Evolutionary conservation across 805 yeast species (phyloP), one percentile per base, ranked within the genome.

Genomic region (Zygoascus tannicola): DNA sequence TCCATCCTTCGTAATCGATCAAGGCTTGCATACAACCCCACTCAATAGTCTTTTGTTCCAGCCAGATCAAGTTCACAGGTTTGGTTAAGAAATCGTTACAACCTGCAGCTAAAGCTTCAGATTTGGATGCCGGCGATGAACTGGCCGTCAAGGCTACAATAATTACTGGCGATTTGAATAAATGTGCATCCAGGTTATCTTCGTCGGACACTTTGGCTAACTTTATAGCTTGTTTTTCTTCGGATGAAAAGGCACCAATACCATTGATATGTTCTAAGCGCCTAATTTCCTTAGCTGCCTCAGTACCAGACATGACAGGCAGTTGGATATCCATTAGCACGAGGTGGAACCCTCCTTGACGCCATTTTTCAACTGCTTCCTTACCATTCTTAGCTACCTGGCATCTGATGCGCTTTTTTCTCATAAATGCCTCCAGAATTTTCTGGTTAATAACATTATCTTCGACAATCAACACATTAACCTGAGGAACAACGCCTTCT

Each of bases 21-120:
- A 90, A 67, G 0, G 97, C 97, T 65, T 90, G 98, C 97, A 90
- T 90, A 63, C 97, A 90, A 0, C 98, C 97, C 97, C 97, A 92
- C 63, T 90, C 97, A 33, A 58, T 53, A 32, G 92, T 84, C 64
- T 92, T 92, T 57, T 85, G 85, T 56, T 87, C 85, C 38, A 92
- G 69, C 99, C 99, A 92, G 40, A 78, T 85, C 53, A 90, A 69
- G 54, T 87, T 90, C 5, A 92, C 97, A 0, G 99, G 99, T 54
- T 92, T 92, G 7, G 97, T 92, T 53, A 92, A 66, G 65, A 82
- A 92, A 63, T 92, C 99, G 57, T 92, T 92, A 65, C 99, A 92
- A 38, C 99, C 99, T 2, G 97, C 96, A 22, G 94, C 83, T 44
- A 92, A 69, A 0, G 98, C 98, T 56, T 85, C 85, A 49, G 85